Evolutionary conservation across 1,284 basidiomycete species (phyloP).

Genomic region (Bjerkandera adusta): DNA sequence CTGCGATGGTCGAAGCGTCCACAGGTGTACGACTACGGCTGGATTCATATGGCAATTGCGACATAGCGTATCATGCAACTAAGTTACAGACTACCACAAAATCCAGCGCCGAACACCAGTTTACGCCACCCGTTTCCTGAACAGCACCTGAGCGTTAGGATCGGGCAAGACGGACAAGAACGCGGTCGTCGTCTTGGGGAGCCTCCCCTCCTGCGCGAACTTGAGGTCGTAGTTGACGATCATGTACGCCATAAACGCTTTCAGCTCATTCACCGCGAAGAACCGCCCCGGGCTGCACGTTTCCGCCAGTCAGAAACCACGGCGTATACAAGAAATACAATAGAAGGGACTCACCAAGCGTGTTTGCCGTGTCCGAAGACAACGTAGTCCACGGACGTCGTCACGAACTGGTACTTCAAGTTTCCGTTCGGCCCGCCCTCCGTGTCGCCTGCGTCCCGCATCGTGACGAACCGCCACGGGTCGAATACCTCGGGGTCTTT

Average conservation of each 20-base stretch:
- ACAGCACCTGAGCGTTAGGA: slow-evolving; percentile 14
- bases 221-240: slow-evolving; percentile 46
- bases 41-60: too few species aligned
- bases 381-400: slow-evolving; percentile 36
- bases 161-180: slow-evolving; percentile 7
- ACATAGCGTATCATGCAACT: too few species aligned
- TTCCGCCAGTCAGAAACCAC: slow-evolving; percentile 7
- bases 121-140: slow-evolving; percentile 20
- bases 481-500: slow-evolving; percentile 39
- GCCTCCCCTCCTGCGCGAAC: slow-evolving; percentile 30
- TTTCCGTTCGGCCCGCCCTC: slow-evolving; percentile 33
- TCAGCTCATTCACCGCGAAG: slow-evolving; percentile 45
- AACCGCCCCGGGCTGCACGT: slow-evolving; percentile 41
- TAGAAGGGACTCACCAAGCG: slow-evolving; percentile 39
- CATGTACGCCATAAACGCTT: slow-evolving; percentile 42
- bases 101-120: too few species aligned
- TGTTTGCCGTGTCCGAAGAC: slow-evolving; percentile 43
- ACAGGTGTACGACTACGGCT: too few species aligned
- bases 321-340: slow-evolving; percentile 4
- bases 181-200: slow-evolving; percentile 18
- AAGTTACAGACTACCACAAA: too few species aligned
- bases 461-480: slow-evolving; percentile 44
- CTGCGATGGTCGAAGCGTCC: too few species aligned
- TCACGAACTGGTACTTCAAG: slow-evolving; percentile 31
- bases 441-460: slow-evolving; percentile 29